These are phyloP conservation scores for Leptographium radiaticola DNA, from an alignment of 2,329 filamentous ascomycete genomes.

Conservation along the genomic window DNA sequence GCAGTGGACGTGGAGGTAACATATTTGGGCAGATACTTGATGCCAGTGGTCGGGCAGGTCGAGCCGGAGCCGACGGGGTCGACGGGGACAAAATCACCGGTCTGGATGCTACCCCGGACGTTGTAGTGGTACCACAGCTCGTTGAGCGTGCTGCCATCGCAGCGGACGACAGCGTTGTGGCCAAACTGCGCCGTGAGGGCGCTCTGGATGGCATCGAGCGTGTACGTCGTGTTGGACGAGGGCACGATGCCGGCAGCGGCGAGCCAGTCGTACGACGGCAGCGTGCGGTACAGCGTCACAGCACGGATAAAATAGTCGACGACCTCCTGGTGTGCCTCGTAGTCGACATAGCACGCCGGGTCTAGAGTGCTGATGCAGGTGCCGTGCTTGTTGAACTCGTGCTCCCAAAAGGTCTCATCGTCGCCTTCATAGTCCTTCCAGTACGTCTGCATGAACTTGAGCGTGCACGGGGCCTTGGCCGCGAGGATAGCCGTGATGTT, in stretches of 20 bases:
- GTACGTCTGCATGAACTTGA: constrained; percentile 53
- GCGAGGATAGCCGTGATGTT: constrained; percentile 48
- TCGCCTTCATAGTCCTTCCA: constrained; percentile 46
- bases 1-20: neutral
- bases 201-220: constrained; percentile 35
- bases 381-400: constrained; percentile 56
- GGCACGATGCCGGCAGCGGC: constrained; percentile 38
- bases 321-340: constrained; percentile 43
- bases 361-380: constrained; percentile 57
- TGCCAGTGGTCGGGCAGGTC: constrained; percentile 42
- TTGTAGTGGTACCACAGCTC: constrained; percentile 59
- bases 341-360: constrained; percentile 47
- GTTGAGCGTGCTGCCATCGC: constrained; percentile 40
- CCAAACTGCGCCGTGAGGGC: constrained; percentile 43
- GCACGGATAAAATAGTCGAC: constrained; percentile 51
- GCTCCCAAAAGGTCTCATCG: constrained; percentile 50
- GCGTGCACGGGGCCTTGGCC: constrained; percentile 40
- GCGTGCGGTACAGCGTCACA: constrained; percentile 40
- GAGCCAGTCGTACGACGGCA: constrained; percentile 50
- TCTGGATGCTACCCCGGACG: constrained; percentile 20
- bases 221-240: constrained; percentile 44
- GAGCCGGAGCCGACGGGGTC: constrained; percentile 43
- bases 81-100: constrained; percentile 45
- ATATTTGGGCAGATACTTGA: constrained; percentile 17
- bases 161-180: constrained; percentile 37